phyloP scores from a whole-genome alignment of 495 filamentous ascomycete genomes.

The Neurospora sp. region DNA sequence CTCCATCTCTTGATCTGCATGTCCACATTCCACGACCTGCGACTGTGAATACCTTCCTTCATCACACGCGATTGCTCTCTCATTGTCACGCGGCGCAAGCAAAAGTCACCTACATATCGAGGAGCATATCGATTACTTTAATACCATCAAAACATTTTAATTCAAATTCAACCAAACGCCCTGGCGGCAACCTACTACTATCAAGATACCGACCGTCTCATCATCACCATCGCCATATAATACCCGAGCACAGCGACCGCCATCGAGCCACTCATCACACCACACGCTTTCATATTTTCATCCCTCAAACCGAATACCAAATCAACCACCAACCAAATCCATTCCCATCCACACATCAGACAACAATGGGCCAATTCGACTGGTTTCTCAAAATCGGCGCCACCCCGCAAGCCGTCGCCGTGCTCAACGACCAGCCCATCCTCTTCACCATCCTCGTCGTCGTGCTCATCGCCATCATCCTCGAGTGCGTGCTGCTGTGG shows the following conservation, averaged over 20 bases:
- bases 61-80: not conserved
- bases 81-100: not conserved
- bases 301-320: not conserved
- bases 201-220: not conserved
- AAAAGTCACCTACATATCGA: not conserved
- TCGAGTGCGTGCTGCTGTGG: constrained; percentile 33
- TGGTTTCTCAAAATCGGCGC: constrained; percentile 38
- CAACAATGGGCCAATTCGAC: constrained; percentile 36
- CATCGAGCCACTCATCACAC: not conserved
- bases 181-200: not conserved
- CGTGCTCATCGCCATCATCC: constrained; percentile 33
- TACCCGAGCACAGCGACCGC: not conserved
- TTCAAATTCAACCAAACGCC: not conserved
- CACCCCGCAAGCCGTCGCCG: constrained; percentile 36
- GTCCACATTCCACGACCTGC: not conserved
- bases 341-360: not conserved
- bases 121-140: not conserved
- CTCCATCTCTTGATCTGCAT: not conserved
- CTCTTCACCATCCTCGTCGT: constrained; percentile 40
- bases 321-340: not conserved
- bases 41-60: not conserved
- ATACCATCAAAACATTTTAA: not conserved
- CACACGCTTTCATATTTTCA: not conserved
- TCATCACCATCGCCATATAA: not conserved
- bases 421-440: constrained; percentile 43